These are phyloP conservation scores for Cynanchum wilfordii DNA, from an alignment of 257 asterid species.

Conservation along the genomic window DNA sequence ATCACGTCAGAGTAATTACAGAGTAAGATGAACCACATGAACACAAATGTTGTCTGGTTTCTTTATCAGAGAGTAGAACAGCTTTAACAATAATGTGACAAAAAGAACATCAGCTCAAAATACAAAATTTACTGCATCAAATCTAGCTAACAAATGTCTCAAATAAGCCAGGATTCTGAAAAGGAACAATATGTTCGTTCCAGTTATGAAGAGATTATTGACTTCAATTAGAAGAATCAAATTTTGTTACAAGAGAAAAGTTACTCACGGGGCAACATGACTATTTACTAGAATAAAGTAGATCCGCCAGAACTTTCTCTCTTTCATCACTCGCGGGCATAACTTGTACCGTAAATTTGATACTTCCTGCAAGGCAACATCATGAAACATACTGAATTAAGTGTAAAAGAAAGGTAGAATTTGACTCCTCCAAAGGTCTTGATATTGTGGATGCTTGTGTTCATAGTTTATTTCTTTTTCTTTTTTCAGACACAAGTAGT, in stretches of 20 bases:
- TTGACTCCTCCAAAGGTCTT: not conserved
- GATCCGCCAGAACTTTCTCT: slow-evolving; percentile 92
- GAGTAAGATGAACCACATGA: not conserved
- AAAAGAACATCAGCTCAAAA: not conserved
- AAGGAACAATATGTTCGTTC: not conserved
- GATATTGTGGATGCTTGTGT: not conserved
- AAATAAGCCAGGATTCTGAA: slow-evolving; percentile 1
- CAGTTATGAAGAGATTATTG: not conserved
- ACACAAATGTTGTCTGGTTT: not conserved
- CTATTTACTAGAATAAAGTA: slow-evolving; percentile 82
- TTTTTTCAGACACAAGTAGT: not conserved
- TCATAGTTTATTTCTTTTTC: not conserved
- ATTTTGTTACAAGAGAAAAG: slow-evolving; percentile 7
- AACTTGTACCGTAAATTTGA: slow-evolving; percentile 71
- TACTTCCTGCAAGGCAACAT: slow-evolving; percentile 55
- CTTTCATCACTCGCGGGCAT: slow-evolving; percentile 89
- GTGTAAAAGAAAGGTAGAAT: not conserved
- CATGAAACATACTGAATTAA: not conserved
- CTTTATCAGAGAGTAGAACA: not conserved
- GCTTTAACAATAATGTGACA: not conserved
- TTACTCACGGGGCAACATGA: slow-evolving; percentile 74
- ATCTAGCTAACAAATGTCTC: not conserved
- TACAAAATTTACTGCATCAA: not conserved
- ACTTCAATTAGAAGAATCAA: not conserved
- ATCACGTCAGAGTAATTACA: slow-evolving; percentile 14